These are phyloP conservation scores for Gymnopilus dilepis DNA, from an alignment of 768 basidiomycete genomes.

Conservation along the genomic window DNA sequence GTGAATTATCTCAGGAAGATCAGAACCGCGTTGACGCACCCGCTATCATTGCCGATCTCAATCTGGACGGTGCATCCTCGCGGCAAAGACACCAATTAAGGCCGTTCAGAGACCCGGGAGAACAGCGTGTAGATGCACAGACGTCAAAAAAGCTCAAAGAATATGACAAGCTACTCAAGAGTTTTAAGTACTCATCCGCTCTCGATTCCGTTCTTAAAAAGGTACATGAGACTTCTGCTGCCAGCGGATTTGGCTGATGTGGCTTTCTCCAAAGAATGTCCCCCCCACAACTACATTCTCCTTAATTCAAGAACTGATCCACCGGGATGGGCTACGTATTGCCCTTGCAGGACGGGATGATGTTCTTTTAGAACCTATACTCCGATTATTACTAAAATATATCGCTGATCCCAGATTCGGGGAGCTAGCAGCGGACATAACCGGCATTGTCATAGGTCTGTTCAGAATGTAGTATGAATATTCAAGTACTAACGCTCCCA, in stretches of 20 bases:
- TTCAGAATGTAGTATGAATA: slow-evolving; percentile 10
- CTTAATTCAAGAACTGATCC: slow-evolving; percentile 89
- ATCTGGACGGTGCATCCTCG: slow-evolving; percentile 8
- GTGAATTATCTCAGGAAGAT: slow-evolving; percentile 41
- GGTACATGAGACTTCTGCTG: slow-evolving; percentile 44
- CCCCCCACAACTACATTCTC: slow-evolving; percentile 88
- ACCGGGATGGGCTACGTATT: slow-evolving; percentile 85
- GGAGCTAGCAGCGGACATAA: slow-evolving; percentile 83
- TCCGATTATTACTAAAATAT: slow-evolving; percentile 85
- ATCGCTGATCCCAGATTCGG: slow-evolving; percentile 92
- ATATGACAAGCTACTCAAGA: slow-evolving; percentile 89
- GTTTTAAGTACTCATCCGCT: slow-evolving; percentile 93
- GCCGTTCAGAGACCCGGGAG: slow-evolving; percentile 63
- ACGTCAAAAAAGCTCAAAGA: slow-evolving; percentile 75
- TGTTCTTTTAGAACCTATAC: slow-evolving; percentile 87
- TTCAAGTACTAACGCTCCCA: slow-evolving; percentile 10
- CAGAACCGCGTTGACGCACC: slow-evolving; percentile 13
- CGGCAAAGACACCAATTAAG: slow-evolving; percentile 38
- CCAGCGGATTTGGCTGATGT: neutral
- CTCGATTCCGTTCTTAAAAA: slow-evolving; percentile 90
- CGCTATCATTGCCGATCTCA: slow-evolving; percentile 22
- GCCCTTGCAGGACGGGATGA: slow-evolving; percentile 94
- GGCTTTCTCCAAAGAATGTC: slow-evolving; percentile 58
- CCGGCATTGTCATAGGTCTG: slow-evolving; percentile 84
- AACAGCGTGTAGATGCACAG: slow-evolving; percentile 78